phyloP scores from a whole-genome alignment of 2,329 filamentous ascomycete genomes.

The Ascochyta koolunga region DNA sequence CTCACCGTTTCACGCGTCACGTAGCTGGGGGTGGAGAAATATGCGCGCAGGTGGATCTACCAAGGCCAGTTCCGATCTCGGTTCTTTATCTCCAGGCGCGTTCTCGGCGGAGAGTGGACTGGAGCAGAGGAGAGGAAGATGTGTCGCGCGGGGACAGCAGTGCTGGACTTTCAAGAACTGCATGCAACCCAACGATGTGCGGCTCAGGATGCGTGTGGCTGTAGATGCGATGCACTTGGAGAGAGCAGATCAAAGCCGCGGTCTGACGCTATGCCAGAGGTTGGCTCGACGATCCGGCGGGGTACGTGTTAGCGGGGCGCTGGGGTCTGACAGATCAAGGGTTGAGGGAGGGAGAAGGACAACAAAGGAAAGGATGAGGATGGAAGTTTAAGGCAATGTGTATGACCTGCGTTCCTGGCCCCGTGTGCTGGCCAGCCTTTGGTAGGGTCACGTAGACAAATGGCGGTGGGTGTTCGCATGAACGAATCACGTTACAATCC shows the following conservation, averaged over 20 bases:
- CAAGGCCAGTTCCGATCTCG: slow-evolving; percentile 36
- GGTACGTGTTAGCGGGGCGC: slow-evolving; percentile 16
- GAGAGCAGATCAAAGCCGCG: slow-evolving; percentile 22
- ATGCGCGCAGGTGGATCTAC: slow-evolving; percentile 37
- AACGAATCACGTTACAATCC: slow-evolving; percentile 35
- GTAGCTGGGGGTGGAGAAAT: slow-evolving; percentile 26
- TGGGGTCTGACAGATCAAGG: slow-evolving; percentile 9
- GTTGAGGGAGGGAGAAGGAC: slow-evolving; percentile 10
- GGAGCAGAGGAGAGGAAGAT: neutral
- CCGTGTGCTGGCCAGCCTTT: slow-evolving; percentile 32
- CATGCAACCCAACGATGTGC: neutral
- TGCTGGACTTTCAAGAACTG: slow-evolving; percentile 1
- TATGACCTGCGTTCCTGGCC: slow-evolving; percentile 28
- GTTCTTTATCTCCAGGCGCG: slow-evolving; percentile 14
- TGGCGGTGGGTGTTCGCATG: slow-evolving; percentile 29
- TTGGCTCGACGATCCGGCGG: slow-evolving; percentile 24
- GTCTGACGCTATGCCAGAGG: slow-evolving; percentile 26
- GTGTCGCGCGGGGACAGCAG: slow-evolving; percentile 3
- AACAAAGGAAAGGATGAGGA: slow-evolving; percentile 5
- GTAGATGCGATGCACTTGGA: slow-evolving; percentile 21
- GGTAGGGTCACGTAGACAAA: slow-evolving; percentile 34
- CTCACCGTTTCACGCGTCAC: slow-evolving; percentile 17
- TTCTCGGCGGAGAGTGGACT: slow-evolving; percentile 2
- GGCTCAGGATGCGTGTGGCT: slow-evolving; percentile 13
- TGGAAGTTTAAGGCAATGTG: slow-evolving; percentile 18